Evolutionary conservation across 192 early-diverging fungal species (phyloP).

Genomic region (Paraglomus occultum): DNA sequence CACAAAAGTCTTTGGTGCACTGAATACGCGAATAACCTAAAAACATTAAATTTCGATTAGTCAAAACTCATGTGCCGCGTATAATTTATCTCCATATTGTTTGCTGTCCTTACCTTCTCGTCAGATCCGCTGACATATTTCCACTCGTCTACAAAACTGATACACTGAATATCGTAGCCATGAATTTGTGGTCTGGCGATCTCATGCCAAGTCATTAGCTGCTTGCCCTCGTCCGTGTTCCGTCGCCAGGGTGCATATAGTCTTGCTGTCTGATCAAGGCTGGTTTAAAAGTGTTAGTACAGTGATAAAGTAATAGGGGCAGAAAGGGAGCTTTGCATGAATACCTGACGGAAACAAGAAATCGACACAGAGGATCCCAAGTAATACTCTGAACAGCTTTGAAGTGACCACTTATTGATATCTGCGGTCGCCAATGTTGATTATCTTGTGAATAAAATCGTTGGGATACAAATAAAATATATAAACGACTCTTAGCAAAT

Average conservation of each 20-base stretch:
- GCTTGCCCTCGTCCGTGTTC: constrained; percentile 18
- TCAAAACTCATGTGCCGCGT: not conserved
- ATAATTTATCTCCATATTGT: not conserved
- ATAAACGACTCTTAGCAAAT: not conserved
- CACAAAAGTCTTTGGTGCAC: constrained; percentile 78
- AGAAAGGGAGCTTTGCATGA: not conserved
- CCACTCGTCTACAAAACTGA: constrained; percentile 73
- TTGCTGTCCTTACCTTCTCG: constrained; percentile 67
- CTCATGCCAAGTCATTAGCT: constrained; percentile 78
- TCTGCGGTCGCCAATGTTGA: constrained; percentile 65
- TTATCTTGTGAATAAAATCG: constrained; percentile 16
- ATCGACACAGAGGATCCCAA: constrained; percentile 79
- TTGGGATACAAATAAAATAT: not conserved
- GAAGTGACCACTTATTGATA: constrained; percentile 82
- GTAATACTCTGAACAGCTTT: constrained; percentile 71
- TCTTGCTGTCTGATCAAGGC: constrained; percentile 87
- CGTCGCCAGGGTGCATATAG: constrained; percentile 72
- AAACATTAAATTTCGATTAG: not conserved
- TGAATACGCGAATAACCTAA: constrained; percentile 85
- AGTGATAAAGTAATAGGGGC: not conserved
- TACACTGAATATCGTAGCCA: constrained; percentile 89
- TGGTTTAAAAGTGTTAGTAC: constrained; percentile 20
- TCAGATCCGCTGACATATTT: constrained; percentile 87
- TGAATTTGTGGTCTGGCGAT: constrained; percentile 94
- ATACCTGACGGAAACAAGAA: constrained; percentile 71